phyloP scores from a whole-genome alignment of 257 asterid species.

The Ilex aquifolium region DNA sequence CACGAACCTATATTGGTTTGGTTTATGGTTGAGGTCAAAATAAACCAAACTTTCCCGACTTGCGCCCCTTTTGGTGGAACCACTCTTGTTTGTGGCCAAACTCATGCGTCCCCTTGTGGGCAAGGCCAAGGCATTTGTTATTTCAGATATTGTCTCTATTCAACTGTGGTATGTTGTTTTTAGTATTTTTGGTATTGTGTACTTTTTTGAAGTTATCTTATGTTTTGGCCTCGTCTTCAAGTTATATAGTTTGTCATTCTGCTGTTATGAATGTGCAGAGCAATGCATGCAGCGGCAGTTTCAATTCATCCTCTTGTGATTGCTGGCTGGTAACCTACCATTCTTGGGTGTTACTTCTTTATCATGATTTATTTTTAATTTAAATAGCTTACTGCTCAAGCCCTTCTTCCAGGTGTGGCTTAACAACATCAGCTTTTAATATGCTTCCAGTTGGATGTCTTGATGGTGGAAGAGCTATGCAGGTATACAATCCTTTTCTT shows the following conservation, averaged over 20 bases:
- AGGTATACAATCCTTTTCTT: constrained; percentile 39
- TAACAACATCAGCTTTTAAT: constrained; percentile 91
- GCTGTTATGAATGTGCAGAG: constrained; percentile 35
- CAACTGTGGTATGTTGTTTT: no score
- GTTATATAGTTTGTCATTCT: constrained; percentile 9
- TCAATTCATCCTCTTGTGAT: constrained; percentile 86
- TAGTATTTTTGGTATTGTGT: no score
- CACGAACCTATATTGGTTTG: no score
- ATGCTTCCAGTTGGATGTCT: constrained; percentile 94
- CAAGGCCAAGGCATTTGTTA: no score
- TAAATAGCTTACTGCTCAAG: constrained; percentile 11
- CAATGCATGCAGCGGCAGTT: constrained; percentile 74
- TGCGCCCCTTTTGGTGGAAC: no score
- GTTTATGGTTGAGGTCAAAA: no score
- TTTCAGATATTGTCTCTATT: no score
- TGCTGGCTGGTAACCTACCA: constrained; percentile 80
- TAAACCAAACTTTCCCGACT: no score
- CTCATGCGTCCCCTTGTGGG: no score
- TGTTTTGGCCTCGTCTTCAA: no score
- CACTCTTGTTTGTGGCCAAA: no score
- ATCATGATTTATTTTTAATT: constrained; percentile 1
- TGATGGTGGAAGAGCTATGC: constrained; percentile 97
- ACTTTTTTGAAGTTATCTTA: no score
- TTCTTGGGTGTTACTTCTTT: constrained; percentile 3
- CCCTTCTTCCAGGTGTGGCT: constrained; percentile 67